Conservation (phyloP, 331 rosid genomes). For the Rosa hybrid region DNA sequence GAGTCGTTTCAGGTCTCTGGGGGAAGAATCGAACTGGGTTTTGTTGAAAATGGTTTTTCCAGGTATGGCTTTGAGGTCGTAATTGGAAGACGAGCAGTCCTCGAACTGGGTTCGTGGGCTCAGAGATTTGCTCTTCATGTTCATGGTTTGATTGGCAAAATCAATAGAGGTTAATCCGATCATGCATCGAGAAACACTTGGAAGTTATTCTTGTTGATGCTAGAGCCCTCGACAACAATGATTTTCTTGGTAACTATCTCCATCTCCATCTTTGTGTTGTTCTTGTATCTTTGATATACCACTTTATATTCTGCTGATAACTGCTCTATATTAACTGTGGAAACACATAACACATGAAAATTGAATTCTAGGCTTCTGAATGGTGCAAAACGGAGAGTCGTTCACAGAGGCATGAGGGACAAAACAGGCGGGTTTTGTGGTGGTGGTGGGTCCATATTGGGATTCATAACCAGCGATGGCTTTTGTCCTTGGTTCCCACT, state of each 20-base stretch:
- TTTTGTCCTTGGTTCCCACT: slow-evolving; percentile 35
- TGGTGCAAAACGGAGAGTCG: slow-evolving; percentile 94
- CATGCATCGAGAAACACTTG: too few species aligned
- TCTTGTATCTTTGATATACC: too few species aligned
- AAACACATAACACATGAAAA: too few species aligned
- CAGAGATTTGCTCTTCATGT: not conserved
- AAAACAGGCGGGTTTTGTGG: slow-evolving; percentile 63
- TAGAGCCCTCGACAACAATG: too few species aligned
- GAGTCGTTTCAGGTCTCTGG: slow-evolving; percentile 51
- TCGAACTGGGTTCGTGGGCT: slow-evolving; percentile 31
- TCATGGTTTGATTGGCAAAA: slow-evolving; percentile 23
- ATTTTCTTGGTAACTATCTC: too few species aligned
- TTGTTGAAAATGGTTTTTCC: slow-evolving; percentile 57
- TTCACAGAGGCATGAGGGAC: slow-evolving; percentile 99
- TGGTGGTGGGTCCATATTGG: slow-evolving; percentile 46
- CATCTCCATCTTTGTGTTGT: too few species aligned
- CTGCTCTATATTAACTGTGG: too few species aligned
- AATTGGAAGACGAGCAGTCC: slow-evolving; percentile 53
- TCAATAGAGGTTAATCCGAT: slow-evolving; percentile 40
- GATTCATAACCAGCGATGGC: slow-evolving; percentile 75
- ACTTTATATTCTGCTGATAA: too few species aligned
- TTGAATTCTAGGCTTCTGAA: not conserved
- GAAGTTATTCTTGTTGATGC: too few species aligned
- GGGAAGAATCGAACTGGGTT: slow-evolving; percentile 29
- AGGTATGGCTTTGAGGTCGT: slow-evolving; percentile 76